A percentile compares a stretch with the other conserved stretches of the same genome.
phyloP scores from a whole-genome alignment of 371 early-diverging fungal genomes.

The Conidiobolus incongruus region DNA sequence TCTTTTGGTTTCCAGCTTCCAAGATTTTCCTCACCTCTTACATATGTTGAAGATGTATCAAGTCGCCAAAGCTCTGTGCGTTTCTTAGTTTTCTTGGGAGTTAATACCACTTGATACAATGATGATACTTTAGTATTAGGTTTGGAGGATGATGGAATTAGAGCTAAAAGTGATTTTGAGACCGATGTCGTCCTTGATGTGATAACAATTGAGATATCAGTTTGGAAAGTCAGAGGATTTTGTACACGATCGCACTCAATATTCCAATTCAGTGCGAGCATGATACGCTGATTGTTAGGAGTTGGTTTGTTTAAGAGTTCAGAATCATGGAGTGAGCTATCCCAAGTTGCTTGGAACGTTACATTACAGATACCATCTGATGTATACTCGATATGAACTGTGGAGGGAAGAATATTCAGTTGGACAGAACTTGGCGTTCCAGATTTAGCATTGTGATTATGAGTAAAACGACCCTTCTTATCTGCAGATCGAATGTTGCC shows the following conservation, averaged over 20 bases:
- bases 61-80: constrained; percentile 43
- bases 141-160: constrained; percentile 7
- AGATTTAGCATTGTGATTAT: neutral
- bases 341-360: constrained; percentile 46
- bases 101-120: constrained; percentile 24
- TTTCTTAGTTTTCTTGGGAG: constrained; percentile 28
- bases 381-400: constrained; percentile 18
- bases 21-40: constrained; percentile 66
- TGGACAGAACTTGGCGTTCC: neutral
- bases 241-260: constrained; percentile 30
- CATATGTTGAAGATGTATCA: constrained; percentile 48
- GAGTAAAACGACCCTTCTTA: constrained; percentile 22
- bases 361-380: constrained; percentile 37
- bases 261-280: constrained; percentile 26
- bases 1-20: constrained; percentile 54
- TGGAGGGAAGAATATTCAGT: constrained; percentile 1
- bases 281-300: constrained; percentile 23
- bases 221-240: constrained; percentile 26
- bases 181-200: constrained; percentile 1
- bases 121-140: constrained; percentile 20
- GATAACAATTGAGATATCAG: constrained; percentile 28
- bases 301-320: constrained; percentile 47
- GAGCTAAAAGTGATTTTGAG: constrained; percentile 1
- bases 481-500: constrained; percentile 42
- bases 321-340: constrained; percentile 56